A percentile compares a stretch with the other conserved stretches of the same genome.
These are phyloP conservation scores for Fusarium sp. DNA, from an alignment of 2,329 filamentous ascomycete species.

Conservation along the genomic window DNA sequence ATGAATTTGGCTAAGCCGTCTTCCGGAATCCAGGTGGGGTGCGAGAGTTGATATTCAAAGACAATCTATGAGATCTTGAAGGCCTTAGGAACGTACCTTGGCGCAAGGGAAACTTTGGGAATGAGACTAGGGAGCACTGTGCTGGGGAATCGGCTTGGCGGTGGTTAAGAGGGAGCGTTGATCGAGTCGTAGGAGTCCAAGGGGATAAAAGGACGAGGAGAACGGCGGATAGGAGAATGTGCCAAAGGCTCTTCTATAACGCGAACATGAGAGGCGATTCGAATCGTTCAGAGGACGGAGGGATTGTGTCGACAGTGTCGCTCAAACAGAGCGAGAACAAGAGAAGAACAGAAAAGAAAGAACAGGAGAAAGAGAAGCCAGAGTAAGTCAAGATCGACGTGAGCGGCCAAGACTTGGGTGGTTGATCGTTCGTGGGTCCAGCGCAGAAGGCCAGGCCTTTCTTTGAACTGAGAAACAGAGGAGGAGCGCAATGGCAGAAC, in stretches of 20 bases:
- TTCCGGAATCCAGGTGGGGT: conserved; percentile 31
- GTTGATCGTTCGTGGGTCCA: conserved; percentile 44
- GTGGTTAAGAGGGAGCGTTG: conserved; percentile 31
- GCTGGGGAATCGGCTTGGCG: conserved; percentile 29
- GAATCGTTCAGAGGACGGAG: conserved; percentile 6
- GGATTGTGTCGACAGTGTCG: conserved; percentile 23
- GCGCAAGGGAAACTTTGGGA: conserved; percentile 22
- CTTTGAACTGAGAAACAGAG: neutral
- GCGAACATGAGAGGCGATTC: conserved; percentile 49
- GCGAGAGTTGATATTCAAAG: conserved; percentile 22
- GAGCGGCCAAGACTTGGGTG: conserved; percentile 31
- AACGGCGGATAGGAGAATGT: conserved; percentile 32
- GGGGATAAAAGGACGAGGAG: conserved; percentile 23
- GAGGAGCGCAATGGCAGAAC: neutral
- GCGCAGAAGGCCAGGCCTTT: neutral
- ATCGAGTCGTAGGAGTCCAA: conserved; percentile 21
- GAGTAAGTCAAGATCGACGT: conserved; percentile 41
- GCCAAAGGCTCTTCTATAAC: conserved; percentile 53
- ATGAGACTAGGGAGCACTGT: conserved; percentile 29
- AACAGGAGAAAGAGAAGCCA: conserved; percentile 37
- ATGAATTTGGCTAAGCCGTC: conserved; percentile 18
- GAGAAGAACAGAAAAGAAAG: conserved; percentile 18
- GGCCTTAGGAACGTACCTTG: conserved; percentile 37
- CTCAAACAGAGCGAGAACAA: conserved; percentile 39
- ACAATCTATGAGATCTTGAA: conserved; percentile 6